Percentiles rank a stretch among this genome's conserved stretches.
phyloP scores from a whole-genome alignment of 1,284 basidiomycete genomes.

The Pterulicium gracile region DNA sequence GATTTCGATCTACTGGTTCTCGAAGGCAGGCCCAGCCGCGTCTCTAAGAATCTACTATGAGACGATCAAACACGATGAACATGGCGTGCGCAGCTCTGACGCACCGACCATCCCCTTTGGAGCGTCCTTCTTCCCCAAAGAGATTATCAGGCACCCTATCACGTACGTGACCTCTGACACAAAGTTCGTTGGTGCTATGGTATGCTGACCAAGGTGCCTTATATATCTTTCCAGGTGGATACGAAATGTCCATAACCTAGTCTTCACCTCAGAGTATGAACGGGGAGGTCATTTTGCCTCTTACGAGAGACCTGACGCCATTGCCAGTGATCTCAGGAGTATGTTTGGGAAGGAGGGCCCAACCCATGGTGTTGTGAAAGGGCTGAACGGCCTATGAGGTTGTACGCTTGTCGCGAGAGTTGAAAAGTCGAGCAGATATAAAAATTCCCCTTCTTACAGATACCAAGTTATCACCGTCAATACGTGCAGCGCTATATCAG shows the following conservation, averaged over 20 bases:
- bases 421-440: too few species aligned
- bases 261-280: conserved; percentile 6
- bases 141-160: not conserved
- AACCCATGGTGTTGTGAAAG: conserved; percentile 6
- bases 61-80: conserved; percentile 19
- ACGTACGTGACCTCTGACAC: not conserved
- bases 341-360: conserved; percentile 8
- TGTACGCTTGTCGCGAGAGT: too few species aligned
- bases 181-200: too few species aligned
- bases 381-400: too few species aligned
- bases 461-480: too few species aligned
- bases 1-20: conserved; percentile 39
- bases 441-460: too few species aligned
- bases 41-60: conserved; percentile 37
- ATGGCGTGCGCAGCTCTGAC: not conserved
- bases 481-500: too few species aligned
- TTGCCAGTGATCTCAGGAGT: conserved; percentile 8
- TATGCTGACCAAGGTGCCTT: too few species aligned
- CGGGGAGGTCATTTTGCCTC: conserved; percentile 9
- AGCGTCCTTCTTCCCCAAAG: conserved; percentile 1
- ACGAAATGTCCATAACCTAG: conserved; percentile 4
- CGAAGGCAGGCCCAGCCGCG: conserved; percentile 32
- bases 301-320: conserved; percentile 5
- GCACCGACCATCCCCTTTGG: not conserved
- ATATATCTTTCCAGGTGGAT: not conserved